Evolutionary conservation across 805 yeast species (phyloP).

Genomic region (Candida arabinofermentans): DNA sequence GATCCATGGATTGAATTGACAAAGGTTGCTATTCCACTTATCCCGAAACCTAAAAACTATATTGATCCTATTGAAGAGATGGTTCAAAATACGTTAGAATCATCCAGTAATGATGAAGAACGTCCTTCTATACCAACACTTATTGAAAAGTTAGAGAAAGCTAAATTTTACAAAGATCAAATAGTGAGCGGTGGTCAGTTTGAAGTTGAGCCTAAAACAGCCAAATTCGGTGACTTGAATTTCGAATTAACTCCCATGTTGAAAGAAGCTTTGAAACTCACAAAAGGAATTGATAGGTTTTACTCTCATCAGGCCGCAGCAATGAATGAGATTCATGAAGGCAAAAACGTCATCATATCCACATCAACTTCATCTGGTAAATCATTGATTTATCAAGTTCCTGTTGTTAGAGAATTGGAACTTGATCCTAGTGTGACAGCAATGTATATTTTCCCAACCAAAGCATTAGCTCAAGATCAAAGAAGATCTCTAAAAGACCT

Average conservation of each 20-base stretch:
- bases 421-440: constrained; percentile 52
- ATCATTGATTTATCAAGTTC: constrained; percentile 86
- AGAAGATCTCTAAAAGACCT: constrained; percentile 68
- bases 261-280: constrained; percentile 44
- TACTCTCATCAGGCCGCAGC: constrained; percentile 86
- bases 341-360: constrained; percentile 76
- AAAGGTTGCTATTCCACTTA: constrained; percentile 27
- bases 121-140: constrained; percentile 40
- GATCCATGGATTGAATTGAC: constrained; percentile 42
- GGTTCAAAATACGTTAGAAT: constrained; percentile 31
- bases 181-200: constrained; percentile 50
- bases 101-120: constrained; percentile 14
- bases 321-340: constrained; percentile 48
- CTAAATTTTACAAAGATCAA: constrained; percentile 58
- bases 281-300: constrained; percentile 47
- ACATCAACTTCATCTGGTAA: constrained; percentile 97
- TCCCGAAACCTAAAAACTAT: constrained; percentile 49
- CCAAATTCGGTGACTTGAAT: constrained; percentile 40
- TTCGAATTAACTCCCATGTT: constrained; percentile 49
- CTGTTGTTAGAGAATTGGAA: constrained; percentile 56
- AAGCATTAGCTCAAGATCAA: constrained; percentile 97
- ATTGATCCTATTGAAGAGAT: constrained; percentile 62
- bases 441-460: constrained; percentile 90
- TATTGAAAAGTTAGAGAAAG: constrained; percentile 42
- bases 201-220: constrained; percentile 38